Evolutionary conservation across 768 basidiomycete species (phyloP), one percentile per base, ranked within the genome.

Genomic region (Lactarius indigo): DNA sequence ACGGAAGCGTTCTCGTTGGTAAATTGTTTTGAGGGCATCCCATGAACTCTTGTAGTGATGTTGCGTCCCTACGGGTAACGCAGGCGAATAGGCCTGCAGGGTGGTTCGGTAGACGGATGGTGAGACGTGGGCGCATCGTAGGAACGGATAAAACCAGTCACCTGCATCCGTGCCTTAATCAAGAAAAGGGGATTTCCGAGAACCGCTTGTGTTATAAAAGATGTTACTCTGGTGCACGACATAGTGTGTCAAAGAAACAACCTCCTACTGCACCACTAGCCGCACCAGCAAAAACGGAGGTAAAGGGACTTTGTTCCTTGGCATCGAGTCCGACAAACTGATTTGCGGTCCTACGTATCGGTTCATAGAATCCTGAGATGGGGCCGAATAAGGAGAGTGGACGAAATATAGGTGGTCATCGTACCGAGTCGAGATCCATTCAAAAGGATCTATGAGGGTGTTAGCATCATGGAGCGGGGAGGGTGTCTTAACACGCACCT

Each of bases 151-250:
- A 20, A 52, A 76, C 56, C 15, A 54, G 77, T 58, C 20, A 89
- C 90, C 83, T 99, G 97, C 91, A 99, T 98, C 55, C 97, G 87
- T 6, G 97, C 97, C 79, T 99, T 99, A 74, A 99, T 87, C 64
- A 99, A 80, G 78, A 97, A 99, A 15, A 97, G 78, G 0, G 95
- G 95, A 75, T 93, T 96, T 50, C 94, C 95, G 52, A 95, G 77
- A 59, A 83, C 81, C 0, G 91, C 91, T 91, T 65, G 47, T 5
- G 47, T 41, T 7, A 41, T 41, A 23, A 58, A 18, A 44, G 7
- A 47, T 13, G 63, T 52, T 44, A 63, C 50, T 30, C 26, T 17
- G 2, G 42, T 17, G 31, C 44, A 64, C 50, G 52, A n/a, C 20
- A 63, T 42, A 57, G 55, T 17, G 26, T 23, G 42, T 41, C 30